Evolutionary conservation across 176 grass and related monocot genomes (phyloP), one percentile per base, ranked within the genome.

Genomic region (Eremochloa ophiuroides): DNA sequence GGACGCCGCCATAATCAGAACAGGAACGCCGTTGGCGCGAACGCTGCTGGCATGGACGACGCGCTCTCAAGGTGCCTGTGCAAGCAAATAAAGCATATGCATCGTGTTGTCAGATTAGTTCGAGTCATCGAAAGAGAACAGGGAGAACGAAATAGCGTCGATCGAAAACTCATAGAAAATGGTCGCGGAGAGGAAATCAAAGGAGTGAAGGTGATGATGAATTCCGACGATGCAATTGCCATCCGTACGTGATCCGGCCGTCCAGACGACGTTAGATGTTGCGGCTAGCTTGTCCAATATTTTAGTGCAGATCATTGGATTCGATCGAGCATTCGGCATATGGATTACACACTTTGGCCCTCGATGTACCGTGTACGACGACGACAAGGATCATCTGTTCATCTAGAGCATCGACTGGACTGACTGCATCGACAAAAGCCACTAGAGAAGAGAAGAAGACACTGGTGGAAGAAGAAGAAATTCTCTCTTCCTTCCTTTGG

Each of bases 1-100:
- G 13, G 47, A 31, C 10, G 29, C 1, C 27, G 18, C 14, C 20
- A 27, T n/a, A 38, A 39, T 89, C 83, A 90, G 79, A 90, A 90
- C 23, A 90, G 66, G 66, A 50, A 90, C 59, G 88, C 83, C 39
- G 83, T 77, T 74, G 88, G 88, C 39, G 83, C 78, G 22, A 90
- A 82, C 43, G 71, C 63, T 30, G 73, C 73, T 47, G 73, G 88
- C 83, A 86, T 66, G 1, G 88, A 90, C 18, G 74, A 82, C 43
- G 88, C 56, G 10, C 29, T 85, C 47, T 89, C 78, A 20, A 85
- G 53, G 59, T 82, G 79, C 73, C 87, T 89, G 65, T 44, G 50
- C 16, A 53, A 69, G 6, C 35, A 51, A 26, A 3, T 7, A n/a
- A n/a, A n/a, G n/a, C n/a, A n/a, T n/a, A n/a, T 53, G 20, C 7